Evolutionary conservation across 2,329 filamentous ascomycete species (phyloP).

Genomic region (Phyllachora maydis): DNA sequence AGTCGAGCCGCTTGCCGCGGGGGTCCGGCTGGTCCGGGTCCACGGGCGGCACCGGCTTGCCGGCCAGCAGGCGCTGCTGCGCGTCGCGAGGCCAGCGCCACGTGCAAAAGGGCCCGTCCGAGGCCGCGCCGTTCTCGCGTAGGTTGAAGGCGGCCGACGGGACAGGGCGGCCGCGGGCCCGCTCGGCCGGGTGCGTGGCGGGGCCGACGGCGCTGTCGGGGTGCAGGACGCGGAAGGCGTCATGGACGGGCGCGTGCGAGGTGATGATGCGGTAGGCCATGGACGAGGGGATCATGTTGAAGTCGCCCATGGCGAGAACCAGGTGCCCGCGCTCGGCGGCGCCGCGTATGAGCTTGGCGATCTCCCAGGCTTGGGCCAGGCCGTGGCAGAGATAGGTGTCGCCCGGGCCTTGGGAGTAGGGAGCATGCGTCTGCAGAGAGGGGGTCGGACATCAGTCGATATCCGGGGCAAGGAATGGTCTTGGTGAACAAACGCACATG

Average conservation of each 20-base stretch:
- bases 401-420: constrained; percentile 59
- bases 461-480: neutral
- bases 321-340: constrained; percentile 66
- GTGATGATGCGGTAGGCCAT: constrained; percentile 70
- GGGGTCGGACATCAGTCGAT: neutral
- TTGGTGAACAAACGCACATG: constrained; percentile 31
- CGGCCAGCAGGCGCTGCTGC: constrained; percentile 45
- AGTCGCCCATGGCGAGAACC: constrained; percentile 75
- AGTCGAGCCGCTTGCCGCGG: constrained; percentile 74
- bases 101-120: constrained; percentile 70
- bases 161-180: constrained; percentile 40
- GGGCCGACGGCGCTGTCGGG: constrained; percentile 68
- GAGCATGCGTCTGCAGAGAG: constrained; percentile 43
- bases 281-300: constrained; percentile 86
- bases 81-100: constrained; percentile 72
- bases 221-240: constrained; percentile 70
- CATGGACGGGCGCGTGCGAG: constrained; percentile 53
- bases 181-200: constrained; percentile 45
- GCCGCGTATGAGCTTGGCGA: constrained; percentile 69
- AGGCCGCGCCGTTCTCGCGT: constrained; percentile 64
- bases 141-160: constrained; percentile 67
- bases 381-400: constrained; percentile 84
- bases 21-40: constrained; percentile 47
- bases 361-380: constrained; percentile 85
- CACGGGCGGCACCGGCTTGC: constrained; percentile 37